Evolutionary conservation across 345 rosid species (phyloP), one percentile per base, ranked within the genome.

Genomic region (Eucalyptus fibrosa): DNA sequence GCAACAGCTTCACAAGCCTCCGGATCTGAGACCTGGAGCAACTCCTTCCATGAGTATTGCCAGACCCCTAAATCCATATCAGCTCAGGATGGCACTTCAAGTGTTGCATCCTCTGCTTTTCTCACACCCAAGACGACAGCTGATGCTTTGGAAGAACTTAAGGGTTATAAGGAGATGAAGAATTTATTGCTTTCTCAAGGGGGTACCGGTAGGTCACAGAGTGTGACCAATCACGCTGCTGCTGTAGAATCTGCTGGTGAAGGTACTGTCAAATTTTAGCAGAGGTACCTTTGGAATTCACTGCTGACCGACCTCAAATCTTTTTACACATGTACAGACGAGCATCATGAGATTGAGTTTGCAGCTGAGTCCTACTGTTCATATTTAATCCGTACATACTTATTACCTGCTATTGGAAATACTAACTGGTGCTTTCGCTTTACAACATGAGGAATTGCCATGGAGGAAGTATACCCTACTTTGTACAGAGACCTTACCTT

Each of bases 71-170:
- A 90, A 62, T 88, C 89, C 12, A 55, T 65, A 24, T 69, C 91
- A 49, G 92, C 89, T 77, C 92, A 91, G 90, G 93, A 89, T 40
- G 82, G 90, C 67, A 88, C 92, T 87, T 89, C 96, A 50, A 93
- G 92, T 12, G 88, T 93, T 37, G 88, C 94, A 77, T 93, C 98
- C 86, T 96, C 97, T 10, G 91, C 94, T 50, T 62, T 93, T 80
- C 87, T 89, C 40, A 88, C 91, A 16, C 92, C 95, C 44, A 98
- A 93, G 94, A 98, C 99, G 24, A 94, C 97, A 19, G 94, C 97
- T 18, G 98, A 98, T 92, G 99, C 99, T 7, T 91, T 96, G 90
- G 97, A 97, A 92, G 99, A 98, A 91, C 95, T 98, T 89, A 92
- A 88, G 86, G 90, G 93, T 88, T 97, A 97, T 95, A 94, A 90